A percentile compares a stretch with the other conserved stretches of the same genome.
Evolutionary conservation across 2,329 filamentous ascomycete genomes (phyloP).

Genomic region (Xylaria sp.): DNA sequence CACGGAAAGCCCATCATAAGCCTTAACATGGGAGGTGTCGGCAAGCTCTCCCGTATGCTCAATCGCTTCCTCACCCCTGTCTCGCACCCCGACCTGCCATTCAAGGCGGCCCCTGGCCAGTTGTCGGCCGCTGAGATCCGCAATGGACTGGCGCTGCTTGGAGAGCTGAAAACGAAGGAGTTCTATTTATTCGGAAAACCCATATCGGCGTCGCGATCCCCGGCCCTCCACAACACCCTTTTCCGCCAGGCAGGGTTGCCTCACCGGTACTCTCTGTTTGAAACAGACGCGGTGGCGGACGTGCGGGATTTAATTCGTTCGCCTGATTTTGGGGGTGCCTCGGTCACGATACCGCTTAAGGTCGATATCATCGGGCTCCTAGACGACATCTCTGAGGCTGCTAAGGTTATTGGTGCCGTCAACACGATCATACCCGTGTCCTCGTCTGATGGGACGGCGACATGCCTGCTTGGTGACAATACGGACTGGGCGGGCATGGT

Average conservation of each 20-base stretch:
- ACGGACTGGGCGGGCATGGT: slow-evolving; percentile 97
- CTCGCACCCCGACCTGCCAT: slow-evolving; percentile 84
- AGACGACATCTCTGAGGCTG: slow-evolving; percentile 78
- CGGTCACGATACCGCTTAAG: slow-evolving; percentile 95
- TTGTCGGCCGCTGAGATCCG: slow-evolving; percentile 89
- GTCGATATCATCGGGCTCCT: slow-evolving; percentile 81
- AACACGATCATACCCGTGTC: slow-evolving; percentile 81
- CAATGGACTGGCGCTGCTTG: slow-evolving; percentile 74
- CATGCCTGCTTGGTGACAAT: slow-evolving; percentile 78
- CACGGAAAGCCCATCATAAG: slow-evolving; percentile 86
- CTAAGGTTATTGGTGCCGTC: slow-evolving; percentile 83
- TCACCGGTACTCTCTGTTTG: slow-evolving; percentile 75
- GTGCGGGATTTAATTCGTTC: slow-evolving; percentile 68
- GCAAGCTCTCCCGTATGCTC: slow-evolving; percentile 86
- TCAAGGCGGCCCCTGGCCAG: slow-evolving; percentile 92
- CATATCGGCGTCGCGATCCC: slow-evolving; percentile 80
- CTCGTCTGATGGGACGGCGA: slow-evolving; percentile 44
- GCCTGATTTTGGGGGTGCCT: slow-evolving; percentile 84
- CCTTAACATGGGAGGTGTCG: slow-evolving; percentile 89
- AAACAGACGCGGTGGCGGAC: slow-evolving; percentile 68
- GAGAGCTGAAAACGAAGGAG: slow-evolving; percentile 72
- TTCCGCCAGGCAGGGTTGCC: slow-evolving; percentile 79
- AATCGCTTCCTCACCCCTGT: slow-evolving; percentile 96
- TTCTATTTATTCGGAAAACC: slow-evolving; percentile 91
- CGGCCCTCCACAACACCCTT: slow-evolving; percentile 84